A percentile compares a stretch with the other conserved stretches of the same genome.
phyloP scores from a whole-genome alignment of 352 stramenopile species.

The Phytopythium montanum region DNA sequence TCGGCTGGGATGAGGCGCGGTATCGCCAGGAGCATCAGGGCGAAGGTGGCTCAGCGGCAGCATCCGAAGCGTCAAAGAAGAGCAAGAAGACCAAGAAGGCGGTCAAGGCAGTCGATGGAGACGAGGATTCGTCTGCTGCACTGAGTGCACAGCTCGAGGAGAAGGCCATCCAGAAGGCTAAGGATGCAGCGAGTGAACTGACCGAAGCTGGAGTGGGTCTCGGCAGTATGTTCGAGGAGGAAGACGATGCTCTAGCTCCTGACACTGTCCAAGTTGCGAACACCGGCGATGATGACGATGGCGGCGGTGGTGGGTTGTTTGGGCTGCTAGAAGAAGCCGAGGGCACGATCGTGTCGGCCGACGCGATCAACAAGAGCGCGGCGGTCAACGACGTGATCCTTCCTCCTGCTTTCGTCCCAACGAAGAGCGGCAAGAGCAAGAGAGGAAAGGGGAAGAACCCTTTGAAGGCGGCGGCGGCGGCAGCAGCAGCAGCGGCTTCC shows the following conservation, averaged over 20 bases:
- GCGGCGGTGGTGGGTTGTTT: slow-evolving; percentile 26
- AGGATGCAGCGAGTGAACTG: not conserved
- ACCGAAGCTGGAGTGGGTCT: not conserved
- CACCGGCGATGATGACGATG: slow-evolving; percentile 6
- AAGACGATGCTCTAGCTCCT: not conserved
- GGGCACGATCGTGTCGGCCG: slow-evolving; percentile 23
- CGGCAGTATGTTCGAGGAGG: slow-evolving; percentile 2
- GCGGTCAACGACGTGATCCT: slow-evolving; percentile 21
- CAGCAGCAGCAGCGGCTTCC: slow-evolving; percentile 12
- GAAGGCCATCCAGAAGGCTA: not conserved
- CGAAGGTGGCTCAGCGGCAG: not conserved
- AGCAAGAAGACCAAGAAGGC: slow-evolving; percentile 8
- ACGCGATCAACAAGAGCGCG: slow-evolving; percentile 39
- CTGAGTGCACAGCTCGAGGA: not conserved
- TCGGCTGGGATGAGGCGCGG: slow-evolving; percentile 23
- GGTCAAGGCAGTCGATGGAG: not conserved
- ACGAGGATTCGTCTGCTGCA: not conserved
- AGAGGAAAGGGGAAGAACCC: slow-evolving; percentile 33
- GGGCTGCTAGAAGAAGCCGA: slow-evolving; percentile 38
- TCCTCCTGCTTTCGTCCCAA: slow-evolving; percentile 18
- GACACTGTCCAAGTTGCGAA: not conserved
- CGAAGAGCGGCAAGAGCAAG: slow-evolving; percentile 22
- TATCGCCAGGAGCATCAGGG: slow-evolving; percentile 8
- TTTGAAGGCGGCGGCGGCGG: slow-evolving; percentile 20
- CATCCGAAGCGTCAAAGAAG: not conserved